Base-by-base conservation (phyloP, 352 stramenopile species). In the Phytophthora europaea region DNA sequence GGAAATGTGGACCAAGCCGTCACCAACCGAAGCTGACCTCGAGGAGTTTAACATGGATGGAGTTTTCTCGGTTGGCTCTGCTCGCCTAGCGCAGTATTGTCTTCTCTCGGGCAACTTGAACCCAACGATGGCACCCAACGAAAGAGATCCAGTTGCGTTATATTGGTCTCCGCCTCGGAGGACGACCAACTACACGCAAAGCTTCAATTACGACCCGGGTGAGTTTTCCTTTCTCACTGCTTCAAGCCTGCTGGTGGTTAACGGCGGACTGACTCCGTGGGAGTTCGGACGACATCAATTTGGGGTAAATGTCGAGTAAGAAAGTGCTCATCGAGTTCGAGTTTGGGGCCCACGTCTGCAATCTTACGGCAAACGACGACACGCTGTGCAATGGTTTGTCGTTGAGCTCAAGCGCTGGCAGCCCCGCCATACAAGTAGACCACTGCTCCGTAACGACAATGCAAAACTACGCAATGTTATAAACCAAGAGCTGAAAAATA, bases 201-300 rank as follows among this genome's bases (percentile, higher is more conserved):
- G 40, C 2, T 84, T 84, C 18, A 52, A 56, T 43, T 89, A 89
- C 61, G 33, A 47, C 15, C 28, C 48, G 15, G 82, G 85, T 60
- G 56, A 73, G 55, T 84, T 73, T 67, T 79, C 56, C 48, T 81
- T 84, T 69, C 36, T 73, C 20, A 80, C 73, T 23, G 73, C 79
- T 51, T 54, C 77, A 4, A 85, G 65, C 33, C 67, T 85, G 52
- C 58, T 89, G n/a, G 8, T 89, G 16, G 78, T 89, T 50, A 83
- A 67, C 22, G 79, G 79, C 31, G 70, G 28, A 31, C 4, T 31
- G 28, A n/a, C n/a, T n/a, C n/a, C n/a, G n/a, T n/a, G 28, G 28
- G 4, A 31, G 28, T 31, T 31, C 28, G 28, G 4, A 31, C 28
- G 28, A 31, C 28, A 31, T 31, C 28, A 7, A 31, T 31, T 31